Percentiles rank a stretch among this genome's conserved stretches.
These are phyloP conservation scores for Castanea crenata DNA, from an alignment of 306 rosid species.

Conservation along the genomic window DNA sequence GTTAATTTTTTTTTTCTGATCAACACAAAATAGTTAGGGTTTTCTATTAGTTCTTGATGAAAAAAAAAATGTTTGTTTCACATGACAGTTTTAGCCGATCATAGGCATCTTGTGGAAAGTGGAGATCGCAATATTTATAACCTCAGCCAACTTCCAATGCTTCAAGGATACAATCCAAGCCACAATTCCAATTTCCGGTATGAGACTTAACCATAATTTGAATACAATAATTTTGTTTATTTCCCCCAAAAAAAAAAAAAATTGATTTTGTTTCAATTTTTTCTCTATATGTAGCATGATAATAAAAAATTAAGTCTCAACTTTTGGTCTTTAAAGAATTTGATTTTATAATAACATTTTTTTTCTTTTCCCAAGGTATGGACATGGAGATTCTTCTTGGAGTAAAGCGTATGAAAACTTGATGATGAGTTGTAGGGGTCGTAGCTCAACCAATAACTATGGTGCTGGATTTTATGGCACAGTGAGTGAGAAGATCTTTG, in stretches of 20 bases:
- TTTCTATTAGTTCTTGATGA: slow-evolving; percentile 16
- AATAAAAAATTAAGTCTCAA: not conserved
- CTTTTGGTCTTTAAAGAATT: slow-evolving; percentile 1
- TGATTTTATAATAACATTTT: not conserved
- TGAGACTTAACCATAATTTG: not conserved
- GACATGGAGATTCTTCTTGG: slow-evolving; percentile 49
- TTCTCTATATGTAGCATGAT: too few species aligned
- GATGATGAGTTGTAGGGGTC: slow-evolving; percentile 25
- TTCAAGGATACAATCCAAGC: slow-evolving; percentile 65
- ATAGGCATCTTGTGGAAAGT: slow-evolving; percentile 58
- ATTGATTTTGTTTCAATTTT: not conserved
- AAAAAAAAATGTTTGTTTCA: not conserved
- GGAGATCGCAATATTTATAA: slow-evolving; percentile 75
- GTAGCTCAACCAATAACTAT: slow-evolving; percentile 24
- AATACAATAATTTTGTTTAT: not conserved
- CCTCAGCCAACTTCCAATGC: slow-evolving; percentile 85
- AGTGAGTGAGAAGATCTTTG: slow-evolving; percentile 31
- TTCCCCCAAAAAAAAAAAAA: not conserved
- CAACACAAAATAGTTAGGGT: slow-evolving; percentile 25
- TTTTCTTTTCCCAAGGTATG: slow-evolving; percentile 17
- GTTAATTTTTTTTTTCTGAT: not conserved
- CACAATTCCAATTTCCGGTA: slow-evolving; percentile 53
- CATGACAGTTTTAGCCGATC: slow-evolving; percentile 49
- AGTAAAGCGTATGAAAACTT: slow-evolving; percentile 36
- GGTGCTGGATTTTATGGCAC: slow-evolving; percentile 38